These are phyloP conservation scores for Petunia hybrid DNA, from an alignment of 305 asterid genomes.

Conservation along the genomic window DNA sequence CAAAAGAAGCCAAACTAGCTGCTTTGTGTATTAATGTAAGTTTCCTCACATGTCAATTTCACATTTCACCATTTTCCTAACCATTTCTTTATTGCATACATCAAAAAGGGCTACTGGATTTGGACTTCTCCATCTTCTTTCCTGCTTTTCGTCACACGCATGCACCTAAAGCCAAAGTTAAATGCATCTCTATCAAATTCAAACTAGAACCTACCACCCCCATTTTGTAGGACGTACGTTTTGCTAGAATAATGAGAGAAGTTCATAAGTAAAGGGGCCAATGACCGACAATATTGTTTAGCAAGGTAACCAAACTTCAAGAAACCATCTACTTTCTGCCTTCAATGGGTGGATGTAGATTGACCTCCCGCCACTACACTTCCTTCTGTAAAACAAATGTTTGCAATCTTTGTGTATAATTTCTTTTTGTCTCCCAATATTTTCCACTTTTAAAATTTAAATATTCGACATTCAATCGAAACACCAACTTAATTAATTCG, in stretches of 20 bases:
- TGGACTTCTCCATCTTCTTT: slow-evolving; percentile 28
- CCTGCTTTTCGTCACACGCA: neutral
- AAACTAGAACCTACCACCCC: neutral
- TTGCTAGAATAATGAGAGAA: slow-evolving; percentile 25
- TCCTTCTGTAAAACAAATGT: neutral
- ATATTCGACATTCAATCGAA: neutral
- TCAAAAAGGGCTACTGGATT: slow-evolving; percentile 31
- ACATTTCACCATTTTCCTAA: slow-evolving; percentile 22
- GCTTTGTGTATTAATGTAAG: neutral
- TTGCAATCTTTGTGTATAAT: neutral
- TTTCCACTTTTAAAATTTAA: neutral
- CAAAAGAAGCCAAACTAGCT: too few species aligned
- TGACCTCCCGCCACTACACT: neutral
- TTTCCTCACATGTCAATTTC: slow-evolving; percentile 25
- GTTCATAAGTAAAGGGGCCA: neutral
- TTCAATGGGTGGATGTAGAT: neutral
- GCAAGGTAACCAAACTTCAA: slow-evolving; percentile 37
- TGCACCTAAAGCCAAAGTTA: neutral
- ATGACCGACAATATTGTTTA: slow-evolving; percentile 31
- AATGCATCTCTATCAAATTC: neutral
- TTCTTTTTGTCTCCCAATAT: neutral
- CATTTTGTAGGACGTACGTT: neutral
- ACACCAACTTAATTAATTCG: too few species aligned
- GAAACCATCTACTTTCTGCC: slow-evolving; percentile 29
- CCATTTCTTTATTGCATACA: slow-evolving; percentile 25